Conservation (phyloP, 305 asterid species). For the Plantago lanceolata region DNA sequence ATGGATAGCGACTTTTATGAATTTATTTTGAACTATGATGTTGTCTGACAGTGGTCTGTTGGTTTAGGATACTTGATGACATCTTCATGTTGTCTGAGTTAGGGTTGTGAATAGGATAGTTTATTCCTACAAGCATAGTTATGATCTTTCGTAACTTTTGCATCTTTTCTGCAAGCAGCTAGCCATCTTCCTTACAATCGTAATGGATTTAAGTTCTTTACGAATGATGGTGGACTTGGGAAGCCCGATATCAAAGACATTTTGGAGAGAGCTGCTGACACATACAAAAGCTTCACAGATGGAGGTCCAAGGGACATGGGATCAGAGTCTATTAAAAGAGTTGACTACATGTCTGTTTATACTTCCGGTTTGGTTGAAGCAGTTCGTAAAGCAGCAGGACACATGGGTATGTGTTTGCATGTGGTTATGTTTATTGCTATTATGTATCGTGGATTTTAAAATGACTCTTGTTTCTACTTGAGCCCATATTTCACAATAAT, state of each 20-base stretch:
- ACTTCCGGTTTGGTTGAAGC: constrained; percentile 90
- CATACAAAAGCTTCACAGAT: constrained; percentile 51
- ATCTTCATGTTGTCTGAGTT: constrained; percentile 2
- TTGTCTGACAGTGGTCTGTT: constrained; percentile 8
- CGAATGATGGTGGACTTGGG: constrained; percentile 87
- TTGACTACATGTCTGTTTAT: constrained; percentile 82
- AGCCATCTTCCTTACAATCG: constrained; percentile 98
- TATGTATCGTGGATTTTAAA: background rate
- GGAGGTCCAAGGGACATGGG: constrained; percentile 46
- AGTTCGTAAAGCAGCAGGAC: constrained; percentile 86
- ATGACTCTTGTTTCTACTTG: background rate
- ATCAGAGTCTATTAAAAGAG: constrained; percentile 52
- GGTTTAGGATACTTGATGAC: constrained; percentile 3
- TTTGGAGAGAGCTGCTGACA: constrained; percentile 76
- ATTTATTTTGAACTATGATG: constrained; percentile 4
- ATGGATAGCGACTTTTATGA: constrained; percentile 1
- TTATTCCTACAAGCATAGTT: constrained; percentile 9
- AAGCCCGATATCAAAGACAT: constrained; percentile 90
- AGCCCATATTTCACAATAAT: background rate
- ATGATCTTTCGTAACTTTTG: constrained; percentile 20
- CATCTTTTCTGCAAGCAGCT: constrained; percentile 53
- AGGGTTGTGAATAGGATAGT: constrained; percentile 2
- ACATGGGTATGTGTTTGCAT: constrained; percentile 42
- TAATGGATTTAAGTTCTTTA: constrained; percentile 94
- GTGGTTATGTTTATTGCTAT: constrained; percentile 14